Conservation (phyloP, 257 asterid species). For the Jasminum sambac region DNA sequence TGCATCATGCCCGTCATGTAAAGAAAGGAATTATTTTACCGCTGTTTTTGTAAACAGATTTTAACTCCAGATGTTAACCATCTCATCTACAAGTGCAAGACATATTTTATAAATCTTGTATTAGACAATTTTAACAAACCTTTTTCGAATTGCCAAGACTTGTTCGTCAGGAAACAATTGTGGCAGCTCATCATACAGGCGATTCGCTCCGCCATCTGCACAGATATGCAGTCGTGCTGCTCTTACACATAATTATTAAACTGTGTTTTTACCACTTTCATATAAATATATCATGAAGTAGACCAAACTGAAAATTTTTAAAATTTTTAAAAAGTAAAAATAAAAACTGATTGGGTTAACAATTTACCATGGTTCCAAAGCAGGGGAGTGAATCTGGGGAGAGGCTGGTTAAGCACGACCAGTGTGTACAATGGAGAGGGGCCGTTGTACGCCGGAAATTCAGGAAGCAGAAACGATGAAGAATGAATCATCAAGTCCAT, state of each 20-base stretch:
- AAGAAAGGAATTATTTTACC: not conserved
- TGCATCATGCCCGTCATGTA: not conserved
- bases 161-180: slow-evolving; percentile 59
- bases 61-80: no score
- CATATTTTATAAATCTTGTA: not conserved
- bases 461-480: slow-evolving; percentile 68
- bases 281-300: slow-evolving; percentile 22
- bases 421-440: slow-evolving; percentile 56
- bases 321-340: not conserved
- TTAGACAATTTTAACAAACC: slow-evolving; percentile 32
- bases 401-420: slow-evolving; percentile 67
- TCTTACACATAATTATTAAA: slow-evolving; percentile 35
- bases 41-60: no score
- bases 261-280: not conserved
- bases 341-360: not conserved
- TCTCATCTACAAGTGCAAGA: no score
- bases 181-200: slow-evolving; percentile 86
- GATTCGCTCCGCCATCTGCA: slow-evolving; percentile 95
- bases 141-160: slow-evolving; percentile 54
- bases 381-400: slow-evolving; percentile 80
- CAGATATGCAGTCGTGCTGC: slow-evolving; percentile 81
- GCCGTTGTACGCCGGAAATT: slow-evolving; percentile 35
- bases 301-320: not conserved
- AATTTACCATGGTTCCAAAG: slow-evolving; percentile 79
- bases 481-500: slow-evolving; percentile 77